Evolutionary conservation across 768 basidiomycete species (phyloP), one percentile per base, ranked within the genome.

Genomic region (Wakefieldia striispora): DNA sequence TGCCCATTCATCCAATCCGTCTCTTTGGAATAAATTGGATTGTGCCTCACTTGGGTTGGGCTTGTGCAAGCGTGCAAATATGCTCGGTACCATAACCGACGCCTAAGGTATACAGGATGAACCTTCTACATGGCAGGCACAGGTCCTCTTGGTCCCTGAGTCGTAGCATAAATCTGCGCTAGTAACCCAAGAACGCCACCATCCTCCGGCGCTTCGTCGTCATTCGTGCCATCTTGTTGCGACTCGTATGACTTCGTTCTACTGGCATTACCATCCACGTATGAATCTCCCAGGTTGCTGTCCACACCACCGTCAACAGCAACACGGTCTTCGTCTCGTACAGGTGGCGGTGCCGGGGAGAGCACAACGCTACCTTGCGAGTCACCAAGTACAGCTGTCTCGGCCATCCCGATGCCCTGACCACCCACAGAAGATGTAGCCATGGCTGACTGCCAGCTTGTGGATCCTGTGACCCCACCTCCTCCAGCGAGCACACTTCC

Each of bases 101-200:
- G 35, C 43, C 44, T 10, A 42, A 11, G 16, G 14, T 20, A 31
- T 16, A 3, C 24, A 19, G 2, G 12, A 11, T 20, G 35, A 34
- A 31, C 29, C 16, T 23, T 43, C 41, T 63, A 77, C 47, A 82
- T 75, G 17, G 76, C 72, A 39, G 77, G 72, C 6, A 73, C 69
- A 47, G 76, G 75, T 38, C 62, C 59, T 49, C 75, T 77, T 40
- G 82, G 52, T 1, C 55, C 80, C 53, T 72, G 33, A 6, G 33
- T 75, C 57, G 78, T 74, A 40, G 79, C 82, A 67, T 95, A 92
- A 43, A 97, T 94, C 73, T 95, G 86, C 37, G 90, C 86, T 59
- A 97, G 64, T 54, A 97, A 62, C 19, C 89, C 91, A 53, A 95
- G 70, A 55, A 97, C 85, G 16, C 94, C 93, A 0, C 81, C 89